Conservation (phyloP, 2,329 filamentous ascomycete species). For the Plenodomus lindquistii region DNA sequence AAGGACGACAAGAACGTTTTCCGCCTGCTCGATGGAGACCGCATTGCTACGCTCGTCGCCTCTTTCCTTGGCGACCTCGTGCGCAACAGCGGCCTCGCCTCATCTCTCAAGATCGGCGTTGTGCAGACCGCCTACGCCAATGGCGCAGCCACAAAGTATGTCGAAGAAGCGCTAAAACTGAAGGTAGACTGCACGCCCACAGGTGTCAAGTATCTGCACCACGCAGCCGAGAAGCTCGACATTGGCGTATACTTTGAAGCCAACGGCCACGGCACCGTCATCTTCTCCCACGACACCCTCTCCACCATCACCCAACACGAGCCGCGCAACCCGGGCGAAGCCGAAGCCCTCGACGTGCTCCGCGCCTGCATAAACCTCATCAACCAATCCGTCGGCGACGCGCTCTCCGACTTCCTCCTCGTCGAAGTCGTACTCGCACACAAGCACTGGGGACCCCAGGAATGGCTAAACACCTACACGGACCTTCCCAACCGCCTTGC, state of each 20-base stretch:
- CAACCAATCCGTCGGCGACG: constrained; percentile 97
- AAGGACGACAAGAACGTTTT: constrained; percentile 80
- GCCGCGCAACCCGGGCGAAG: constrained; percentile 89
- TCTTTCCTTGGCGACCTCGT: constrained; percentile 91
- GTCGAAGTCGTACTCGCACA: constrained; percentile 95
- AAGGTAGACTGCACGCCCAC: constrained; percentile 93
- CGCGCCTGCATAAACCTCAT: constrained; percentile 85
- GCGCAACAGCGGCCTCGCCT: constrained; percentile 74
- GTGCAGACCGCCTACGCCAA: constrained; percentile 99
- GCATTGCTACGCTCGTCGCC: constrained; percentile 91
- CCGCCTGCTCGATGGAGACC: constrained; percentile 92
- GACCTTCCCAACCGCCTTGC: constrained; percentile 96
- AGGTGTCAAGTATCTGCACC: constrained; percentile 96
- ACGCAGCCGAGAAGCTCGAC: constrained; percentile 93
- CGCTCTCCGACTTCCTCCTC: constrained; percentile 91
- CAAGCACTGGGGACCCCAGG: constrained; percentile 85
- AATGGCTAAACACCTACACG: constrained; percentile 91
- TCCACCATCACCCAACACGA: constrained; percentile 76
- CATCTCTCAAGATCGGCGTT: constrained; percentile 86
- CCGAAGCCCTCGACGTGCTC: constrained; percentile 84
- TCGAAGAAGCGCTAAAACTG: constrained; percentile 83
- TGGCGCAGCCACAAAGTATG: constrained; percentile 89
- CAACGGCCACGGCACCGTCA: constrained; percentile 94
- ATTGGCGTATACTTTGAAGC: constrained; percentile 98
- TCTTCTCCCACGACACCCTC: constrained; percentile 85